These are phyloP conservation scores for Pichia membranifaciens DNA, from an alignment of 805 yeast species.

Conservation along the genomic window DNA sequence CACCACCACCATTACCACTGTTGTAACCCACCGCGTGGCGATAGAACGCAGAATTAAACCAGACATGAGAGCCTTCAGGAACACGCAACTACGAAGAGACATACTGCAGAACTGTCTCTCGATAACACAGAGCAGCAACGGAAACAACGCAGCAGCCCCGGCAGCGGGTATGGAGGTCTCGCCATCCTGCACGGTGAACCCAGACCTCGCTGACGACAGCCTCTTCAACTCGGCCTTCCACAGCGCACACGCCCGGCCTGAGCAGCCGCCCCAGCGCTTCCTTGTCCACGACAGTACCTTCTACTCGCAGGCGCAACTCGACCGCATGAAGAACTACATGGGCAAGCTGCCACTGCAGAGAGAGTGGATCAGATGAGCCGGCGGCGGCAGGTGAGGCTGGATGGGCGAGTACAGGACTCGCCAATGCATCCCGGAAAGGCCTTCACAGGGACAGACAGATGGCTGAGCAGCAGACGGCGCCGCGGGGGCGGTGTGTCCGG, in stretches of 20 bases:
- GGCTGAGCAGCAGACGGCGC: too few relatives aligned
- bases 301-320: constrained; percentile 22
- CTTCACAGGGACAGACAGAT: too few relatives aligned
- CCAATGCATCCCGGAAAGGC: too few relatives aligned
- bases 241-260: not conserved
- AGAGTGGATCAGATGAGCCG: too few relatives aligned
- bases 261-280: too few relatives aligned
- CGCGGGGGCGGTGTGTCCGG: too few relatives aligned
- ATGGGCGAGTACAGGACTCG: too few relatives aligned
- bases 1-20: too few relatives aligned
- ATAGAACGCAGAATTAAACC: too few relatives aligned
- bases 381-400: too few relatives aligned
- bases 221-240: not conserved
- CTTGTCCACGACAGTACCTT: too few relatives aligned
- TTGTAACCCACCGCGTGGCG: too few relatives aligned
- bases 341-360: not conserved
- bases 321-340: constrained; percentile 17
- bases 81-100: constrained; percentile 1
- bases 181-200: constrained; percentile 2
- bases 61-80: constrained; percentile 4
- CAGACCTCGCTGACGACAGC: constrained; percentile 4
- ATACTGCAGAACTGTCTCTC: not conserved
- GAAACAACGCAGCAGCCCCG: not conserved
- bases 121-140: not conserved
- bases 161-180: not conserved